phyloP scores from a whole-genome alignment of 768 basidiomycete genomes.

The Cubamyces sp. region DNA sequence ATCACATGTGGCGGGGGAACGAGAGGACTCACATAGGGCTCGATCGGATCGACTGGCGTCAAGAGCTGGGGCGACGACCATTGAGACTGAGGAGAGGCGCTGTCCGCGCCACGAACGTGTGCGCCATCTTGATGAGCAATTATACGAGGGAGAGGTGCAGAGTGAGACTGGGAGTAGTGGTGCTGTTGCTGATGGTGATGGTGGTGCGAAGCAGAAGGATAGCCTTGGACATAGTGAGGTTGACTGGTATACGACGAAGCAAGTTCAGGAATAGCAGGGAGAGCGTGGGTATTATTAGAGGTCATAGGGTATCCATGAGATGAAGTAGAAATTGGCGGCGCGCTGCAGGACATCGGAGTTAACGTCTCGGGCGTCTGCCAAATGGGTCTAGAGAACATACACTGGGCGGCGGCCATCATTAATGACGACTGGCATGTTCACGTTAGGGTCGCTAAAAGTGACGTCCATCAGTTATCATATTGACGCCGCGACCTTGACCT shows the following conservation, averaged over 20 bases:
- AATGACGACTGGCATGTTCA: conserved; percentile 27
- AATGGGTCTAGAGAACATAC: conserved; percentile 9
- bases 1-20: background rate
- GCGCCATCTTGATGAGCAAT: conserved; percentile 41
- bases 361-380: conserved; percentile 2
- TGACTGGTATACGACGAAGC: conserved; percentile 49
- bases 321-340: conserved; percentile 38
- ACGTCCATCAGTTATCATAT: conserved; percentile 10
- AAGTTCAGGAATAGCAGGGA: conserved; percentile 66
- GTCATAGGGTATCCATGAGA: conserved; percentile 52
- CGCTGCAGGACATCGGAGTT: conserved; percentile 14
- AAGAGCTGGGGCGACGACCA: conserved; percentile 56
- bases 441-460: conserved; percentile 29
- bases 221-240: conserved; percentile 52
- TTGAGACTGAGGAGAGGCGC: conserved; percentile 51
- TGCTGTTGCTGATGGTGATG: conserved; percentile 13
- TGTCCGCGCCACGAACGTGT: conserved; percentile 51
- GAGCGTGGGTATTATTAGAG: conserved; percentile 41
- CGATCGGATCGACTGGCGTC: conserved; percentile 55
- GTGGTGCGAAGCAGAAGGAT: conserved; percentile 43
- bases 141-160: conserved; percentile 44
- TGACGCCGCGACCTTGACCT: background rate
- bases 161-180: conserved; percentile 31
- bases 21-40: conserved; percentile 61
- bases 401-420: conserved; percentile 24